These are phyloP conservation scores for Sporothrix inflata DNA, from an alignment of 2,329 filamentous ascomycete species.

Conservation along the genomic window DNA sequence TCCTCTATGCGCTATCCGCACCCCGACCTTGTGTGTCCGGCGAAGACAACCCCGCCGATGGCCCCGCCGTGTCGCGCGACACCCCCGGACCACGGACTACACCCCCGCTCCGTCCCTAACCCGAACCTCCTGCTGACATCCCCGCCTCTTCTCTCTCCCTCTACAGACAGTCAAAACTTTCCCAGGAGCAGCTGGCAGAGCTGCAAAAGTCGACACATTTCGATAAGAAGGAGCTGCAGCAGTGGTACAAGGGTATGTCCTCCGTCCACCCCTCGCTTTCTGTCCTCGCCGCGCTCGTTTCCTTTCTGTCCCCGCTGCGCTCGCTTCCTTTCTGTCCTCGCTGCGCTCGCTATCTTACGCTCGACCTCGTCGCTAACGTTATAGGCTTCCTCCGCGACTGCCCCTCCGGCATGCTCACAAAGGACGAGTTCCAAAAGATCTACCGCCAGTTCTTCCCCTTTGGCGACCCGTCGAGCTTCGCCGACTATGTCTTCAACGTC, in stretches of 20 bases:
- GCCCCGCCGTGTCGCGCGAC: conserved; percentile 15
- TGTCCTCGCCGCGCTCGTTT: not conserved
- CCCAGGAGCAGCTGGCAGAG: conserved; percentile 91
- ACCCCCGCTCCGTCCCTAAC: not conserved
- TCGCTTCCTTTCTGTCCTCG: not conserved
- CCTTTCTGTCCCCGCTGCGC: not conserved
- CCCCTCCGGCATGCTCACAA: conserved; percentile 93
- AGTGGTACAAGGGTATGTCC: conserved; percentile 96
- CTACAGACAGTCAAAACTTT: conserved; percentile 93
- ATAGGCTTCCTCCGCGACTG: conserved; percentile 97
- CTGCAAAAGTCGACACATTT: conserved; percentile 97
- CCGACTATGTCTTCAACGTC: conserved; percentile 98
- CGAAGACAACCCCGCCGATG: not conserved
- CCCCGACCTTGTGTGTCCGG: not conserved
- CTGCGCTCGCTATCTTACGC: not conserved
- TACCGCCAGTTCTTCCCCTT: conserved; percentile 99
- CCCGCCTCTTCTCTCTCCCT: not conserved
- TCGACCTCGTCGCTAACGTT: not conserved
- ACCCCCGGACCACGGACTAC: not conserved
- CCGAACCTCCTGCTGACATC: not conserved
- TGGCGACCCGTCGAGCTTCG: conserved; percentile 94
- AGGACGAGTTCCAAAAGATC: conserved; percentile 99
- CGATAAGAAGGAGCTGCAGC: conserved; percentile 98
- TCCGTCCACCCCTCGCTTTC: not conserved
- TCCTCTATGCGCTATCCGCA: not conserved